Evolutionary conservation across 139 green algal species (phyloP), one percentile per base, ranked within the genome.

Genomic region (Chlamydomonas schloesseri): DNA sequence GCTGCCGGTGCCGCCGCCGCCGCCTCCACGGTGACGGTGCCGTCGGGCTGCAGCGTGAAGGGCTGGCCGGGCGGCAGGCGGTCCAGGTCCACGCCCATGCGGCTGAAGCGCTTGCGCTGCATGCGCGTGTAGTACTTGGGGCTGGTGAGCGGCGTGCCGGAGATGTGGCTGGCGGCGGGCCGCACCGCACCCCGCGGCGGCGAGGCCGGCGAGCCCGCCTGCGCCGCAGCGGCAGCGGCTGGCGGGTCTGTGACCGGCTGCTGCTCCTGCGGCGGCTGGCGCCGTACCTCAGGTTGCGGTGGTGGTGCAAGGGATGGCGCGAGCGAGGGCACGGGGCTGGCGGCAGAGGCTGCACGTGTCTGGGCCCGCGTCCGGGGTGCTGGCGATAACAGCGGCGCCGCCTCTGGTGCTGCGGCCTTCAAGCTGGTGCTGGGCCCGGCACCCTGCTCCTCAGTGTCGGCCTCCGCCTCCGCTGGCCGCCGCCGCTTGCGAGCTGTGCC

Each of bases 111-210:
- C 8, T 28, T 33, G 37, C 78, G 62, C 64, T 84, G 78, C 8
- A 74, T 34, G 62, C 78, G 78, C 20, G 78, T 84, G 64, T 42
- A 46, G 62, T 84, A 84, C 37, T 73, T 75, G 42, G 64, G 64
- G 20, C 33, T 67, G 60, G 78, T 84, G 1, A 84, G n/a, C 5
- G 78, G 78, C 42, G 78, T 84, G n/a, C 80, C 55, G 34, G 29
- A 6, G 10, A 31, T 31, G 23, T 14, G 1, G 29, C 28, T n/a
- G 28, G 46, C 72, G 8, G 28, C 46, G 0, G 29, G 15, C 33
- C 33, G 4, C 5, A 20, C 28, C 8, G 60, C 60, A 4, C 18
- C 23, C 18, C 60, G 60, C 60, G 60, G 60, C 60, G 60, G 60
- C 60, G 60, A 67, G n/a, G n/a, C 31, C 2, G n/a, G 14, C 15